Base-by-base conservation (phyloP, 768 basidiomycete genomes). In the Mycena belliarum region DNA sequence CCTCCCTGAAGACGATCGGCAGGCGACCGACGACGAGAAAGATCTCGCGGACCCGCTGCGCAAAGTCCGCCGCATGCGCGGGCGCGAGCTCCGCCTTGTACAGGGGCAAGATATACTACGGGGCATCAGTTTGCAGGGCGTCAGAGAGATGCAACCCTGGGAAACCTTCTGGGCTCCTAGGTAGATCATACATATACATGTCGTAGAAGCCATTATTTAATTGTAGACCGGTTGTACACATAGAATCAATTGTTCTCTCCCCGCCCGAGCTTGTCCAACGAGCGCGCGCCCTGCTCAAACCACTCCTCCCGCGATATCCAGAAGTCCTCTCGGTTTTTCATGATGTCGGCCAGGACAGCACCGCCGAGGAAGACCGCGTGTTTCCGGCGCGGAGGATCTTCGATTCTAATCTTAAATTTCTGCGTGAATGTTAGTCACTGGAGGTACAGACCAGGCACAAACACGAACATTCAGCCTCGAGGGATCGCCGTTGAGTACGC, bases 331-430 rank as follows among this genome's bases (percentile, higher is more conserved):
- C 93, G 84, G 69, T 79, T 82, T 78, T 96, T 96, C 97, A 98
- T 98, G 75, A 98, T 98, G 73, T 98, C 96, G 3, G 95, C 96
- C 28, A 99, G 78, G 6, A 98, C 96, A n/a, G 94, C 96, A 45
- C 97, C 97, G 24, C 97, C 97, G 9, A 98, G 84, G 87, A 98
- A 98, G 35, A 98, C 96, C 95, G 97, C 97, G 74, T 98, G 96
- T 75, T 98, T 98, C 69, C 97, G 85, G 69, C 95, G 88, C 28
- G 97, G 97, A 26, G 96, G 94, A 73, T 98, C 97, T 73, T 99
- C 96, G 66, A 98, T 98, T 44, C 88, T 86, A 71, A 98, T 95
- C 80, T 99, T 98, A 83, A 99, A 98, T 89, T 98, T 96, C 96
- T 99, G 69, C 20, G n/a, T 25, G 33, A 20, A 49, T n/a, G 41